Conservation (phyloP, 139 green algal genomes). For the Micromonas commoda region DNA sequence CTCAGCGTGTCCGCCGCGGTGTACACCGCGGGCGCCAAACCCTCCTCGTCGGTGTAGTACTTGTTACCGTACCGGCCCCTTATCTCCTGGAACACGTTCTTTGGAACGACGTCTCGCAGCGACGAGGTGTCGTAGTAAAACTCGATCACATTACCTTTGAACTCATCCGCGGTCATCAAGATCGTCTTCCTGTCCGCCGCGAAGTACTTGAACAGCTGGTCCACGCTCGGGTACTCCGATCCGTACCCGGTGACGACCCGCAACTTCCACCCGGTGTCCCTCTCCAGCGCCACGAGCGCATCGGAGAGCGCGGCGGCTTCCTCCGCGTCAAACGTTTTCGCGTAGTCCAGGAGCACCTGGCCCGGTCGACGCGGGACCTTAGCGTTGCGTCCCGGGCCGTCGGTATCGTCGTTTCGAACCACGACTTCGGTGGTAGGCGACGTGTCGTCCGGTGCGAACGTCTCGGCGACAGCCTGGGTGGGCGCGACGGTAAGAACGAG, state of each 20-base stretch:
- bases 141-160: constrained; percentile 17
- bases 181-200: constrained; percentile 3
- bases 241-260: constrained; percentile 21
- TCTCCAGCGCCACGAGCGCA: neutral
- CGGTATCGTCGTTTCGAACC: no score
- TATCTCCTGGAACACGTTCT: constrained; percentile 18
- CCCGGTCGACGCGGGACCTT: no score
- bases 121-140: constrained; percentile 20
- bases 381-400: no score
- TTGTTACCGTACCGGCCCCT: constrained; percentile 6
- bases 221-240: neutral
- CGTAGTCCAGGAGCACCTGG: neutral
- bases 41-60: constrained; percentile 11
- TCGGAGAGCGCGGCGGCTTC: neutral
- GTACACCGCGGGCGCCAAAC: neutral
- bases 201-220: neutral
- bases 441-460: no score
- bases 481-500: no score
- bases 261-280: constrained; percentile 8
- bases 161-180: constrained; percentile 14
- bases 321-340: neutral
- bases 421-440: no score
- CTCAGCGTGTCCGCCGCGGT: neutral
- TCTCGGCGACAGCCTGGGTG: no score
- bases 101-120: neutral